phyloP scores from a whole-genome alignment of 2,329 filamentous ascomycete genomes.

The Leptosphaerulina australis region DNA sequence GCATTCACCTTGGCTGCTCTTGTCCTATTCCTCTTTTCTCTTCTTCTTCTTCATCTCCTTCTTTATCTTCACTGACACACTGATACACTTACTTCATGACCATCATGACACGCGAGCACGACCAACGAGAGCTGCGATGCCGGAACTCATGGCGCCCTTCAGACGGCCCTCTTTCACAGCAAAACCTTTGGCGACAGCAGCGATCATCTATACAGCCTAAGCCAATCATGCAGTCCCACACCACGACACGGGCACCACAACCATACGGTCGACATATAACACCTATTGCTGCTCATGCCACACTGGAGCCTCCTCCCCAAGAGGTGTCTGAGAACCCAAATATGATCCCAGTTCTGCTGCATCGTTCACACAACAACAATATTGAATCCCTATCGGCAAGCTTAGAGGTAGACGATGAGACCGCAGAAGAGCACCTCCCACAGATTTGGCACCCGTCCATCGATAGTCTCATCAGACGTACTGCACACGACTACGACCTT shows the following conservation, averaged over 20 bases:
- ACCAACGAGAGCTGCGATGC: not conserved
- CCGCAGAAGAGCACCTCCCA: not conserved
- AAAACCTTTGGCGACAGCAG: not conserved
- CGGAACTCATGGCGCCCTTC: slow-evolving; percentile 12
- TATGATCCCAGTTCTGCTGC: not conserved
- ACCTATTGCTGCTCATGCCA: not conserved
- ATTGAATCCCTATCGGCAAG: not conserved
- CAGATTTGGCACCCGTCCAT: slow-evolving; percentile 17
- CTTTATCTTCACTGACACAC: not conserved
- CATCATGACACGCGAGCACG: not conserved
- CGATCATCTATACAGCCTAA: not conserved
- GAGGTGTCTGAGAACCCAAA: slow-evolving; percentile 6
- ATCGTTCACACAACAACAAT: not conserved
- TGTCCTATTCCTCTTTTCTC: not conserved
- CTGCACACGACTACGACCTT: slow-evolving; percentile 27
- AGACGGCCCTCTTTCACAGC: not conserved
- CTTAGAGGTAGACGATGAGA: not conserved
- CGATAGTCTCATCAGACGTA: slow-evolving; percentile 23
- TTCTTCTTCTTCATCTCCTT: not conserved
- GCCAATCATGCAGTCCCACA: no score
- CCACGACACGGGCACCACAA: not conserved
- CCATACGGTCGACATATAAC: not conserved
- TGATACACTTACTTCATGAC: not conserved
- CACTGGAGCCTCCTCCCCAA: not conserved
- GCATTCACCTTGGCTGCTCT: not conserved